phyloP scores from a whole-genome alignment of 768 basidiomycete species.

The Dioszegia crocea region DNA sequence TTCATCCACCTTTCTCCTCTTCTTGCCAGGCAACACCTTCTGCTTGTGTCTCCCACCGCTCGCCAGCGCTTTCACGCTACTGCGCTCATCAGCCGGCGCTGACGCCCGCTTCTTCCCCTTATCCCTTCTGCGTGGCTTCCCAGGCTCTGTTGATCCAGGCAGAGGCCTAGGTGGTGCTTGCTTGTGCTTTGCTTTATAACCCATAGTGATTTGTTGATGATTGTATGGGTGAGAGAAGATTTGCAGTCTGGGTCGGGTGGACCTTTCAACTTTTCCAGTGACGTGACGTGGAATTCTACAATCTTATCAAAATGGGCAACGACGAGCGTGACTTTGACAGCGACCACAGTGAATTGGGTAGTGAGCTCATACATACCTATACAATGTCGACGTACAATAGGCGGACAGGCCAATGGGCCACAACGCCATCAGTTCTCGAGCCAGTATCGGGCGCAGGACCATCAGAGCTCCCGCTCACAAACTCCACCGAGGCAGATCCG shows the following conservation, averaged over 20 bases:
- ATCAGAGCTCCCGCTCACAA: neutral
- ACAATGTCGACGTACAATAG: too few species aligned
- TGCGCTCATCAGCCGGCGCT: constrained; percentile 18
- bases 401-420: too few species aligned
- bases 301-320: neutral
- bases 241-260: neutral
- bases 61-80: constrained; percentile 27
- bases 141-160: constrained; percentile 24
- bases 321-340: neutral
- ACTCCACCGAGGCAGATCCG: neutral
- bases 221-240: neutral
- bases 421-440: neutral
- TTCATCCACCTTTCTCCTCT: constrained; percentile 12
- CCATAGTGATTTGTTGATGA: constrained; percentile 29
- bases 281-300: constrained; percentile 4
- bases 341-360: neutral
- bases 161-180: constrained; percentile 40
- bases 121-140: constrained; percentile 17
- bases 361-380: too few species aligned
- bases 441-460: neutral
- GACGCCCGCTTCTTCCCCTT: constrained; percentile 41
- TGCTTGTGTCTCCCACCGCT: constrained; percentile 15
- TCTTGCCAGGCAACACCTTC: constrained; percentile 8
- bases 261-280: constrained; percentile 7
- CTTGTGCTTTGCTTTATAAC: constrained; percentile 47